Evolutionary conservation across 805 yeast species (phyloP), one percentile per base, ranked within the genome.

Genomic region (Ogataea philodendri): DNA sequence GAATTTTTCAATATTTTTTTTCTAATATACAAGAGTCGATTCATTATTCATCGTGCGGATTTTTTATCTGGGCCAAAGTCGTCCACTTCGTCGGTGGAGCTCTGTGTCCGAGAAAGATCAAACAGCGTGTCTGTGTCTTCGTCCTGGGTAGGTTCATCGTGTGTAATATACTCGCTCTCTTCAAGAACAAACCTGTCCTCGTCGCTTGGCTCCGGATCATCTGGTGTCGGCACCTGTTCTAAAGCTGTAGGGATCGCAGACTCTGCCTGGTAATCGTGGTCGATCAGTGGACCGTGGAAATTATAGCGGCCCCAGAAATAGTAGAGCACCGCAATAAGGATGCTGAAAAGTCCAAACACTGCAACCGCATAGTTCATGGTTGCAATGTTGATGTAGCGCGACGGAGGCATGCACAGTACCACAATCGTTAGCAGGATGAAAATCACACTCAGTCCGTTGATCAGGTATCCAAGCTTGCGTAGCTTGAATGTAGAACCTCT

Each of bases 321-420:
- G 59, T 76, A 84, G 4, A 74, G 41, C 0, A 69, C 42, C 1
- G 81, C 74, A 24, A 79, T 66, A 1, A 63, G 47, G 0, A 74
- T 45, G n/a, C 76, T 61, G 40, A 71, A 71, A 1, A 68, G 45
- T 0, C 66, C 42, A 44, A 81, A 74, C 3, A 84, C 88, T 7
- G 72, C 70, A n/a, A 77, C 58, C 0, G 94, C 87, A 49, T 76
- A 78, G 51, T 78, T 78, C 82, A 78, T 76, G n/a, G 63, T 54
- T 13, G 49, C 49, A 14, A 55, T 51, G 25, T 70, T 69, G 5
- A 76, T 70, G 15, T 74, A 76, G 32, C 82, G 63, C 31, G 76
- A 76, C 1, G 87, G 81, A 1, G 90, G 90, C 55, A 81, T 62
- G 45, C 87, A 81, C n/a, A 84, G 65, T 1, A 83, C 66, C 30